Evolutionary conservation across 495 filamentous ascomycete species (phyloP).

Genomic region (Penicillium cataractarum): DNA sequence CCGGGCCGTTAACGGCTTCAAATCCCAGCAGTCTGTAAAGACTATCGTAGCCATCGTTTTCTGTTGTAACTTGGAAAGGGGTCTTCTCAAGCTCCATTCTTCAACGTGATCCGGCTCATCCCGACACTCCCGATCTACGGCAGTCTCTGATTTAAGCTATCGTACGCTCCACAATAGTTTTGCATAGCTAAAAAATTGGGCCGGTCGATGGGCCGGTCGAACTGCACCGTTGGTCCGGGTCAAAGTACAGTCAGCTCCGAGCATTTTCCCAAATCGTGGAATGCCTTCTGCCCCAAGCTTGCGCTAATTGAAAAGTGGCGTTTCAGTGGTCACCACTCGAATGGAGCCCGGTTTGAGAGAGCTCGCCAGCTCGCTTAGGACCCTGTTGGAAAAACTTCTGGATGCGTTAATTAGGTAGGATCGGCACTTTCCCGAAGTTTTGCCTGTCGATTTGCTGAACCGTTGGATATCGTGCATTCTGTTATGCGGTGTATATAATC

Average conservation of each 20-base stretch:
- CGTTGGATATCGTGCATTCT: too few relatives aligned
- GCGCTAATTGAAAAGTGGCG: not conserved
- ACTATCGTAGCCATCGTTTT: not conserved
- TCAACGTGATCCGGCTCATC: too few relatives aligned
- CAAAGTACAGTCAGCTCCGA: not conserved
- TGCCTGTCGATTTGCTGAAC: too few relatives aligned
- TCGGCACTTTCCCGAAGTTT: too few relatives aligned
- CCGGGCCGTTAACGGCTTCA: not conserved
- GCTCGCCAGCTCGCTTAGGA: too few relatives aligned
- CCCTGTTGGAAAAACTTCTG: not conserved
- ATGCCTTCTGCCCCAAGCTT: not conserved
- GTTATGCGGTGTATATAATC: too few relatives aligned
- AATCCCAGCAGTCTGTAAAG: not conserved
- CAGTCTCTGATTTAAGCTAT: constrained; percentile 2
- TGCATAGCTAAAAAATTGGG: too few relatives aligned
- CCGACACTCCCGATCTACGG: too few relatives aligned
- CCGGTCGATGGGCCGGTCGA: not conserved
- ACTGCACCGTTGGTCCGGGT: not conserved
- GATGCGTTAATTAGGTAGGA: too few relatives aligned
- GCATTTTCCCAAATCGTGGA: not conserved
- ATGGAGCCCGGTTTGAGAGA: too few relatives aligned
- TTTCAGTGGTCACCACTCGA: not conserved
- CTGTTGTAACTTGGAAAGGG: too few relatives aligned
- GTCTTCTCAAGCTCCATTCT: too few relatives aligned
- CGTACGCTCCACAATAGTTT: not conserved